phyloP scores from a whole-genome alignment of 73 alveolate genomes.

The Tetrahymena borealis region DNA sequence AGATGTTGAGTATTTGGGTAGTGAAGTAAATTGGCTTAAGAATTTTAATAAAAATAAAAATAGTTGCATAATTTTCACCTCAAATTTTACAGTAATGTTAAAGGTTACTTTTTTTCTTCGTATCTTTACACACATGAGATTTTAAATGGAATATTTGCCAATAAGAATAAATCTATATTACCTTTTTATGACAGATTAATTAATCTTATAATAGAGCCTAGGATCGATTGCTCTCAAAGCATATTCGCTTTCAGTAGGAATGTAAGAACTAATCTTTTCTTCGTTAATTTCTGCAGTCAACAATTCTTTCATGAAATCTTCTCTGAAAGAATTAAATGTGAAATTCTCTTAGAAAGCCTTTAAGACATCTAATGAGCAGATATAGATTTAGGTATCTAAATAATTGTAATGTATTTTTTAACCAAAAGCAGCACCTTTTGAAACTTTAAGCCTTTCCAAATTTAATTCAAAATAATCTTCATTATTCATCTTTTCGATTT shows the following conservation, averaged over 20 bases:
- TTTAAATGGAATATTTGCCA: too few relatives aligned
- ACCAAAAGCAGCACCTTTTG: conserved; percentile 21
- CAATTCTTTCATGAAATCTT: conserved; percentile 34
- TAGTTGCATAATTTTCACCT: too few relatives aligned
- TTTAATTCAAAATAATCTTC: background rate
- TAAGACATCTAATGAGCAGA: conserved; percentile 29
- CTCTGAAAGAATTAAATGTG: conserved; percentile 7
- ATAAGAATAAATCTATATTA: too few relatives aligned
- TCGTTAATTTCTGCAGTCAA: conserved; percentile 20
- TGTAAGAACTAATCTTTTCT: conserved; percentile 20
- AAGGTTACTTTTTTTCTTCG: too few relatives aligned
- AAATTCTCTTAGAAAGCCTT: conserved; percentile 27
- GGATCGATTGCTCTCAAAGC: background rate
- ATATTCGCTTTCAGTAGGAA: background rate
- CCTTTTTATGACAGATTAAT: background rate
- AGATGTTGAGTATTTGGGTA: too few relatives aligned
- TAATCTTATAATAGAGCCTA: background rate
- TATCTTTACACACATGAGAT: too few relatives aligned
- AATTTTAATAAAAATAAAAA: too few relatives aligned
- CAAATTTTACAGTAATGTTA: too few relatives aligned
- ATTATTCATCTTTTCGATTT: background rate
- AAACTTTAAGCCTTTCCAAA: conserved; percentile 4
- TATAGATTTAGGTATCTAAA: conserved; percentile 22
- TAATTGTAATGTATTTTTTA: background rate
- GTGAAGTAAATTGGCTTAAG: too few relatives aligned